phyloP scores from a whole-genome alignment of 768 basidiomycete genomes.

The Tephrocybe sp. region DNA sequence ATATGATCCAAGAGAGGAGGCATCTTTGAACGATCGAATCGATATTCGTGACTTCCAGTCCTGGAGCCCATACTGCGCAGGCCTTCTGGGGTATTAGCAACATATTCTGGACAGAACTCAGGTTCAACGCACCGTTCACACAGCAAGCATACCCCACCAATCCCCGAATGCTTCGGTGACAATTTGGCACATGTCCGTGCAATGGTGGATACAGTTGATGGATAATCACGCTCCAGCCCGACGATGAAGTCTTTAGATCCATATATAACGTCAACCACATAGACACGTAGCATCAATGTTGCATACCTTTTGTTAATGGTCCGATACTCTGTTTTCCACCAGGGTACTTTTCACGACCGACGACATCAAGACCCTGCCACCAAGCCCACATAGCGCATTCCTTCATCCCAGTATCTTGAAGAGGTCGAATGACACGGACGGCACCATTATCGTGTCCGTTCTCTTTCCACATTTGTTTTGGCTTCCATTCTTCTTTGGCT shows the following conservation, averaged over 20 bases:
- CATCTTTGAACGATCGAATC: constrained; percentile 51
- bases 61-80: constrained; percentile 60
- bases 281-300: background rate
- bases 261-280: background rate
- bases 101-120: background rate
- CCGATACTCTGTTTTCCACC: constrained; percentile 59
- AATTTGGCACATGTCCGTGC: constrained; percentile 78
- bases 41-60: constrained; percentile 76
- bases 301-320: constrained; percentile 65
- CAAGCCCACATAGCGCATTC: constrained; percentile 77
- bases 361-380: constrained; percentile 59
- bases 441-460: constrained; percentile 13
- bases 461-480: constrained; percentile 17
- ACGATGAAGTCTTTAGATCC: constrained; percentile 65
- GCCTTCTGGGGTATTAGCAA: constrained; percentile 35
- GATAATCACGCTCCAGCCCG: constrained; percentile 78
- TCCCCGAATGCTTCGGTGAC: constrained; percentile 52
- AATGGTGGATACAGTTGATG: constrained; percentile 84
- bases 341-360: constrained; percentile 45
- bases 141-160: constrained; percentile 50
- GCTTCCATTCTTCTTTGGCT: constrained; percentile 67
- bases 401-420: constrained; percentile 73
- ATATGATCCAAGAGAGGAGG: constrained; percentile 26
- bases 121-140: constrained; percentile 56
- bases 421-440: constrained; percentile 60